Conservation (phyloP, 1,284 basidiomycete species). For the Exobasidium cylindrosporum region DNA sequence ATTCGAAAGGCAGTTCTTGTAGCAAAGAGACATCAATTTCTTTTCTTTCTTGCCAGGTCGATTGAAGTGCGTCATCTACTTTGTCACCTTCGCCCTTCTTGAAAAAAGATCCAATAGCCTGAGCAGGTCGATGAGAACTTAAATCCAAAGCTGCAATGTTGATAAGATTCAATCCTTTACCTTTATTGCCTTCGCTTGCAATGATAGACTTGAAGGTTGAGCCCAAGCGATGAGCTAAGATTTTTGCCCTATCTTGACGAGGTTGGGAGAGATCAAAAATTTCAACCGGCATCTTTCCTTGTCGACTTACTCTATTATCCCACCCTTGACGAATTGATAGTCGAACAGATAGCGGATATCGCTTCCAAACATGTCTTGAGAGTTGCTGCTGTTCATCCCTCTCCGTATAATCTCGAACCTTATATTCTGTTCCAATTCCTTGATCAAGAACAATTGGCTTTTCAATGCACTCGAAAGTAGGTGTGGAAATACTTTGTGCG, state of each 20-base stretch:
- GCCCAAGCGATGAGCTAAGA: neutral
- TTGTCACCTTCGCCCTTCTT: neutral
- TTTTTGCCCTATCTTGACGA: neutral
- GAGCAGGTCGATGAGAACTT: conserved; percentile 23
- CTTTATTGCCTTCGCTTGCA: conserved; percentile 27
- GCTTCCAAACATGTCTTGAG: conserved; percentile 22
- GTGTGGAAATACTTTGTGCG: neutral
- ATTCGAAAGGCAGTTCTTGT: conserved; percentile 26
- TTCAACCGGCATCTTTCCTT: conserved; percentile 41
- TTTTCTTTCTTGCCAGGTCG: neutral
- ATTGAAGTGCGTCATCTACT: neutral
- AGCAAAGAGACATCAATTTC: conserved; percentile 29
- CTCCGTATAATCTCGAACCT: conserved; percentile 11
- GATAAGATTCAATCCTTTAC: conserved; percentile 37
- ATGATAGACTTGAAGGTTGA: neutral
- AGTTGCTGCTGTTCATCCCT: neutral
- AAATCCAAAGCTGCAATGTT: conserved; percentile 45
- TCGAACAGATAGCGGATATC: conserved; percentile 38
- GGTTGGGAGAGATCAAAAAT: conserved; percentile 21
- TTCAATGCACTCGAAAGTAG: neutral
- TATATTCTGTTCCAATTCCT: neutral
- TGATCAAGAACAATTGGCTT: neutral
- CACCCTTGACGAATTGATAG: conserved; percentile 30
- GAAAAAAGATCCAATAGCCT: conserved; percentile 31
- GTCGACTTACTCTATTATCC: conserved; percentile 30